Evolutionary conservation across 148 eudicot species (phyloP).

Genomic region (Fallopia convolvulus): DNA sequence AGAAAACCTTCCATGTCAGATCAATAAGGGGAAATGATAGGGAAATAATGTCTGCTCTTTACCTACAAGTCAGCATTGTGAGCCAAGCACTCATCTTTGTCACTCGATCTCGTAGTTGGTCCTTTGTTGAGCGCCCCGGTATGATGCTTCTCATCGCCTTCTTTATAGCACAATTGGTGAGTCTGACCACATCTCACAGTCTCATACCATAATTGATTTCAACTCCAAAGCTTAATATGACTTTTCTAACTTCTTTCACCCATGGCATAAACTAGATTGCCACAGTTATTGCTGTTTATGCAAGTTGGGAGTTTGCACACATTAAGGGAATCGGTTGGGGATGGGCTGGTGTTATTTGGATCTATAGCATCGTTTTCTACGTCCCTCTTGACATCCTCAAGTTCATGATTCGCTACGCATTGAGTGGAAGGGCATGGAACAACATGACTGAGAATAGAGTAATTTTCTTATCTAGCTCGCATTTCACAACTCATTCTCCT

Average conservation of each 20-base stretch:
- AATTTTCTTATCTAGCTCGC: slow-evolving; percentile 10
- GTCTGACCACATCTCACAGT: not conserved
- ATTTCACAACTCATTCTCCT: not conserved
- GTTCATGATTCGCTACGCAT: slow-evolving; percentile 50
- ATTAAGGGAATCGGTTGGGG: slow-evolving; percentile 77
- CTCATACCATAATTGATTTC: not conserved
- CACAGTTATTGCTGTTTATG: slow-evolving; percentile 62
- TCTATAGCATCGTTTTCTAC: slow-evolving; percentile 55
- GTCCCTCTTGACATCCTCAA: slow-evolving; percentile 65
- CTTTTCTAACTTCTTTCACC: not conserved
- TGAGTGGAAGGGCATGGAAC: slow-evolving; percentile 66
- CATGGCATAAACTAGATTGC: slow-evolving; percentile 38
- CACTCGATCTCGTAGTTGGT: slow-evolving; percentile 66
- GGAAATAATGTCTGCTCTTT: slow-evolving; percentile 61
- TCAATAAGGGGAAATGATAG: slow-evolving; percentile 24
- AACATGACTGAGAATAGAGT: slow-evolving; percentile 57
- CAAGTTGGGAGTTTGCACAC: slow-evolving; percentile 58
- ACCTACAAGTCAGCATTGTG: slow-evolving; percentile 75
- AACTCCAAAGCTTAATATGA: not conserved
- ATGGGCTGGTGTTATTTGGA: slow-evolving; percentile 89
- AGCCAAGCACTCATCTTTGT: slow-evolving; percentile 81
- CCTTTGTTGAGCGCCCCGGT: slow-evolving; percentile 68
- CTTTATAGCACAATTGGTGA: slow-evolving; percentile 63
- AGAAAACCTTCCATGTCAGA: slow-evolving; percentile 43
- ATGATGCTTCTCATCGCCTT: slow-evolving; percentile 47